phyloP scores from a whole-genome alignment of 805 yeast genomes.

The Pichia cabralensis region DNA sequence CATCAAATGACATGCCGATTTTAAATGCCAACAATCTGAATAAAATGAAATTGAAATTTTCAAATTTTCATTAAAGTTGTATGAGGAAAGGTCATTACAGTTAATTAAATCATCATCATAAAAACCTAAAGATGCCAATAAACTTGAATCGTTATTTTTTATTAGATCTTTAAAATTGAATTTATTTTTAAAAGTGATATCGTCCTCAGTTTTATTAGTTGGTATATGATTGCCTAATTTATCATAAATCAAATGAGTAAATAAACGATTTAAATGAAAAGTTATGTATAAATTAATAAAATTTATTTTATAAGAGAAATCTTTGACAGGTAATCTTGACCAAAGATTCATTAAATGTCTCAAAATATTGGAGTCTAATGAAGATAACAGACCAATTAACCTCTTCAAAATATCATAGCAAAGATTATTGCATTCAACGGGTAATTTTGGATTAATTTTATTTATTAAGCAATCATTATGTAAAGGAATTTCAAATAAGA shows the following conservation, averaged over 20 bases:
- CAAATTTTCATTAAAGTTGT: no score
- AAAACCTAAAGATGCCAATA: slow-evolving; percentile 12
- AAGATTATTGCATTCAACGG: slow-evolving; percentile 33
- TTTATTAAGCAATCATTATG: slow-evolving; percentile 36
- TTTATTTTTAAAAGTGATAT: slow-evolving; percentile 21
- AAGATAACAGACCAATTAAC: slow-evolving; percentile 56
- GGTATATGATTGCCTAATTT: slow-evolving; percentile 14
- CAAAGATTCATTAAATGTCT: slow-evolving; percentile 46
- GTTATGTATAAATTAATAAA: slow-evolving; percentile 68
- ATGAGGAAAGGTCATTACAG: no score
- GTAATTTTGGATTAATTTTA: slow-evolving; percentile 26
- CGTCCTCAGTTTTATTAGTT: slow-evolving; percentile 15
- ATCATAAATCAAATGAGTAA: slow-evolving; percentile 24
- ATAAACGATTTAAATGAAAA: slow-evolving; percentile 54
- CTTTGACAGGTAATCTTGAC: slow-evolving; percentile 31
- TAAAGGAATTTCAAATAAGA: slow-evolving; percentile 61
- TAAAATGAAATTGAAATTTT: slow-evolving; percentile 50
- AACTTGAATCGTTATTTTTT: background rate
- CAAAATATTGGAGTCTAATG: slow-evolving; percentile 30
- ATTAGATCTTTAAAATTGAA: background rate
- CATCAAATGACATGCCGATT: slow-evolving; percentile 52
- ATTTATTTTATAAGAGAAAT: slow-evolving; percentile 48
- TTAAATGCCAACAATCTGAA: slow-evolving; percentile 74
- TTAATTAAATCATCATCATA: no score
- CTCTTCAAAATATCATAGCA: slow-evolving; percentile 67